Evolutionary conservation across 345 rosid genomes (phyloP).

Genomic region (Brassica carinata): DNA sequence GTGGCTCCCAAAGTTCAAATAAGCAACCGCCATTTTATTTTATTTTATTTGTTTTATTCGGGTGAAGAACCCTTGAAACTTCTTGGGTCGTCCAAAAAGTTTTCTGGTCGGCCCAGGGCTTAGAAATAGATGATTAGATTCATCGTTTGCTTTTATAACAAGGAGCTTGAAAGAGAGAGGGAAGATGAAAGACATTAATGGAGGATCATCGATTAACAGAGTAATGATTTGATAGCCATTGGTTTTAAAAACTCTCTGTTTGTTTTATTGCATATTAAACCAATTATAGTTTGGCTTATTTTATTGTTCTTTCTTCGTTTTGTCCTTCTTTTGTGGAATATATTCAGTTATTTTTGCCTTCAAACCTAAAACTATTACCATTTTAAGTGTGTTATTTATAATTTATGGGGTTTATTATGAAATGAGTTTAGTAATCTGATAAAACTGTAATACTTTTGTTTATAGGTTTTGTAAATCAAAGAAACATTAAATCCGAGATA

Average conservation of each 20-base stretch:
- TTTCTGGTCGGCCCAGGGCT: slow-evolving; percentile 1
- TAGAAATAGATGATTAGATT: background rate
- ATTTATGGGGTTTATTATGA: background rate
- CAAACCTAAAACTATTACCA: background rate
- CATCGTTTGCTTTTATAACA: background rate
- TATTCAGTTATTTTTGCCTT: background rate
- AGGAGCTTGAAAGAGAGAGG: background rate
- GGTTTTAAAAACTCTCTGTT: background rate
- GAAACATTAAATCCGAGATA: background rate
- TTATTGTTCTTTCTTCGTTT: background rate
- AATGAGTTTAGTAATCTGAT: background rate
- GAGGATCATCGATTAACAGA: background rate
- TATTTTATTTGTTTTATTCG: background rate
- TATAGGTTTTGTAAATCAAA: background rate
- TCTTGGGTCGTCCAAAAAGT: slow-evolving; percentile 1
- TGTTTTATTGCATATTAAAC: background rate
- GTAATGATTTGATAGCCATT: background rate
- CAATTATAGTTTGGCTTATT: background rate
- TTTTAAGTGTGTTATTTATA: background rate
- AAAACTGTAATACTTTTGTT: background rate
- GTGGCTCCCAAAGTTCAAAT: background rate
- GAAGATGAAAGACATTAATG: background rate
- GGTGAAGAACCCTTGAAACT: background rate
- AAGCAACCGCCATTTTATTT: background rate
- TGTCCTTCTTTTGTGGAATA: background rate